Evolutionary conservation across 257 asterid genomes (phyloP), one percentile per base, ranked within the genome.

Genomic region (Cynanchum wilfordii): DNA sequence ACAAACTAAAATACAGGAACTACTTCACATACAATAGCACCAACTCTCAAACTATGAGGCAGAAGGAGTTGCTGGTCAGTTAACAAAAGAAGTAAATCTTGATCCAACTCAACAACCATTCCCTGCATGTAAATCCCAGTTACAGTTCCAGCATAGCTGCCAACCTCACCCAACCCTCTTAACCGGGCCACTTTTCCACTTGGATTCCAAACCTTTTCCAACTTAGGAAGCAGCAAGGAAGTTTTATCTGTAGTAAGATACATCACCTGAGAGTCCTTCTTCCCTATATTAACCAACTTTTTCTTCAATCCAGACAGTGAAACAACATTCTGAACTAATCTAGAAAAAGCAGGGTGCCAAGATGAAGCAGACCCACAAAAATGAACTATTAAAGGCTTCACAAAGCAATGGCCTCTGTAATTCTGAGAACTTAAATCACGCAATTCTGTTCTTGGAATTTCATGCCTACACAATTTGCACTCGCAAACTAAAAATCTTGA

Each of bases 11-110:
- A 10, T 42, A 42, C 47, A 42, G 27, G 66, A 68, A 71, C 63
- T 69, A 27, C 73, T 68, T 33, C 57, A 76, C 99, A 60, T 90
- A 95, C 98, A 75, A 90, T 75, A 44, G 95, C 93, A 70, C 98
- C 99, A 66, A 87, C 84, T 89, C 99, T 90, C 75, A 90, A 70
- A 78, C 86, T 74, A 84, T 95, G 97, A 51, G 98, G 97, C 76
- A 89, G 80, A 70, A 72, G 73, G 45, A 90, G 84, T 75, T 83
- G 80, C 77, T 76, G 85, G 27, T 90, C 93, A 0, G 98, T 89
- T 75, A 88, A 77, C 86, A 92, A 66, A 19, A 92, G 83, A 74
- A 90, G 78, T 52, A 86, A 88, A 65, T 86, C 79, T 58, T 76
- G 80, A 79, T 95, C 98, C 90, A 95, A 81, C 91, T 92, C 98